A percentile compares a stretch with the other conserved stretches of the same genome.
These are phyloP conservation scores for Aspergillus haitiensis DNA, from an alignment of 495 filamentous ascomycete genomes.

Conservation along the genomic window DNA sequence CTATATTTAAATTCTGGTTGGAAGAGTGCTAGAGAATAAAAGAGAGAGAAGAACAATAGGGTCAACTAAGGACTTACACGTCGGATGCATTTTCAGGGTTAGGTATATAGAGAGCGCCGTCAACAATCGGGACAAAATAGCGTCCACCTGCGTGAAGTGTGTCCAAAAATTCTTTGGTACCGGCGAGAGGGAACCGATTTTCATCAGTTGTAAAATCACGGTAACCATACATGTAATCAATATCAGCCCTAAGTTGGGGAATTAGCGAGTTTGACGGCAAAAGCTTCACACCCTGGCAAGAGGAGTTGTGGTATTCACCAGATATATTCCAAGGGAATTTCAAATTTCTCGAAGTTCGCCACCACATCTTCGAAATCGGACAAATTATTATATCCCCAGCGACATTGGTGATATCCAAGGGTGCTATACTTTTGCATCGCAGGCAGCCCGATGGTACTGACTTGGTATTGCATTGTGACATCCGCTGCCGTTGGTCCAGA, in stretches of 20 bases:
- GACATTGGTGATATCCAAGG: conserved; percentile 65
- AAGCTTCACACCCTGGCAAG: background rate
- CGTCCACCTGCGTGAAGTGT: conserved; percentile 65
- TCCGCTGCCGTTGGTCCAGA: conserved; percentile 57
- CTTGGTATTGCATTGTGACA: conserved; percentile 58
- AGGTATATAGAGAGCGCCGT: conserved; percentile 76
- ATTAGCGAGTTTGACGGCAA: background rate
- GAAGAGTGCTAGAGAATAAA: background rate
- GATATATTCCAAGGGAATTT: conserved; percentile 65
- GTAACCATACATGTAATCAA: conserved; percentile 60
- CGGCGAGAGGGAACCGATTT: conserved; percentile 47
- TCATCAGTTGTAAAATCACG: conserved; percentile 61
- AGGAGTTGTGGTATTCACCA: conserved; percentile 49
- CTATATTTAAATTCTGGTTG: conserved; percentile 19
- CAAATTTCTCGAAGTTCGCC: conserved; percentile 57
- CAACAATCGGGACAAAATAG: conserved; percentile 83
- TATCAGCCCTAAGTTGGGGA: conserved; percentile 46
- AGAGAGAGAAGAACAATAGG: no score
- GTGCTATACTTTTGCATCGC: conserved; percentile 64
- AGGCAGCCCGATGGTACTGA: conserved; percentile 57
- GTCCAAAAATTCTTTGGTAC: conserved; percentile 60
- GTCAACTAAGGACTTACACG: conserved; percentile 40
- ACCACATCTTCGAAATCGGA: conserved; percentile 55
- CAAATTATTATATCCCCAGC: conserved; percentile 67
- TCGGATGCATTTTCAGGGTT: conserved; percentile 71